A percentile compares a stretch with the other conserved stretches of the same genome.
phyloP scores from a whole-genome alignment of 371 early-diverging fungal species.

The Mortierella sp. region DNA sequence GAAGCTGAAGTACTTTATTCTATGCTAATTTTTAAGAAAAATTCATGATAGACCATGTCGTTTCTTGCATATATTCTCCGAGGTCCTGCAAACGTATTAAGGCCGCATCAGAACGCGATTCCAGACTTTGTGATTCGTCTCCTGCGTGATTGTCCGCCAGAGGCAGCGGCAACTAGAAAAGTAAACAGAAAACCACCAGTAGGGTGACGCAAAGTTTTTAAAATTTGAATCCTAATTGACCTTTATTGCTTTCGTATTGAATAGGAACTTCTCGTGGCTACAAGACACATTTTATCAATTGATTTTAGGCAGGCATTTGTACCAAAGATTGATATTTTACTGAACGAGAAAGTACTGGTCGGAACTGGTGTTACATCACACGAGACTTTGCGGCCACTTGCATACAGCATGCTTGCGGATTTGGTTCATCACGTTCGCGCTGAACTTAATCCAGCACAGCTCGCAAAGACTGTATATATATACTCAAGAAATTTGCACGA shows the following conservation, averaged over 20 bases:
- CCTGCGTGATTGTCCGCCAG: constrained; percentile 94
- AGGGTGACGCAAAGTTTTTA: background rate
- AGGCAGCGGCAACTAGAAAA: constrained; percentile 93
- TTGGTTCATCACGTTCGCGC: constrained; percentile 93
- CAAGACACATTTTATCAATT: constrained; percentile 93
- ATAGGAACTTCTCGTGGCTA: constrained; percentile 93
- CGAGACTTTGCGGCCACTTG: constrained; percentile 92
- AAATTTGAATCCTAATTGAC: background rate
- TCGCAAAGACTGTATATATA: constrained; percentile 86
- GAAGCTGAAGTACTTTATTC: background rate
- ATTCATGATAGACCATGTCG: constrained; percentile 94
- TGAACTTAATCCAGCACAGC: constrained; percentile 82
- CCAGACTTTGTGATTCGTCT: constrained; percentile 91
- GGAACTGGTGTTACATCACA: constrained; percentile 94
- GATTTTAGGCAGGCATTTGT: constrained; percentile 92
- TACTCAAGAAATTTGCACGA: constrained; percentile 95
- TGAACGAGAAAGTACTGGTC: constrained; percentile 92
- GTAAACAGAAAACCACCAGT: constrained; percentile 47
- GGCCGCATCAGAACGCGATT: constrained; percentile 84
- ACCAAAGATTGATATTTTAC: constrained; percentile 85
- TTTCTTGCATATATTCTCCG: constrained; percentile 96
- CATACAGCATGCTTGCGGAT: constrained; percentile 96
- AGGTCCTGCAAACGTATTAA: constrained; percentile 76
- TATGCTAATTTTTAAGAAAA: background rate
- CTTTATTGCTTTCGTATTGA: constrained; percentile 2